These are phyloP conservation scores for Wilhelminamyces savonicus DNA, from an alignment of 805 yeast species.

Conservation along the genomic window DNA sequence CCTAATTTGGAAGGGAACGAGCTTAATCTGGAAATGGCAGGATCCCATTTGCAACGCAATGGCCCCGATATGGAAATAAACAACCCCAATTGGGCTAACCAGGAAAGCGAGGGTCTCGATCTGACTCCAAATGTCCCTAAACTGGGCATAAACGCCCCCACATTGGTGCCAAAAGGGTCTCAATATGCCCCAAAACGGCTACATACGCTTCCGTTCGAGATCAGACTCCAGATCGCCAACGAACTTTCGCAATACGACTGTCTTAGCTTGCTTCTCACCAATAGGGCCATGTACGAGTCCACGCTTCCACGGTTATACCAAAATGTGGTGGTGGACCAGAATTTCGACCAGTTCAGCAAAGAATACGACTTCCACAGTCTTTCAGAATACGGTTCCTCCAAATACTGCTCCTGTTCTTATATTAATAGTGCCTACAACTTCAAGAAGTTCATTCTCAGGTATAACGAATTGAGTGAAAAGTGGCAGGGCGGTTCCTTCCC, in stretches of 20 bases:
- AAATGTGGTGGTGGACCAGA: slow-evolving; percentile 31
- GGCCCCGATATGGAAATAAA: too few species aligned
- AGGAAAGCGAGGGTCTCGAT: too few species aligned
- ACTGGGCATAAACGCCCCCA: too few species aligned
- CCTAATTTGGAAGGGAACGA: too few species aligned
- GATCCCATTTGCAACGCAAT: too few species aligned
- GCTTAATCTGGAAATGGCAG: too few species aligned
- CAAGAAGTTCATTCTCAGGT: slow-evolving; percentile 24
- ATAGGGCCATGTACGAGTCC: slow-evolving; percentile 20
- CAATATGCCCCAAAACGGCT: too few species aligned
- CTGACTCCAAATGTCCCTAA: too few species aligned
- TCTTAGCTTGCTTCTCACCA: slow-evolving; percentile 22
- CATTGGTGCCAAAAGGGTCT: too few species aligned
- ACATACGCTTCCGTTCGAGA: slow-evolving; percentile 32
- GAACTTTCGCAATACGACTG: slow-evolving; percentile 34
- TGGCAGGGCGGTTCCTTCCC: slow-evolving; percentile 4
- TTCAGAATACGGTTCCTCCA: slow-evolving; percentile 1
- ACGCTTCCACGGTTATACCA: slow-evolving; percentile 32
- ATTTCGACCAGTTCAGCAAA: slow-evolving; percentile 26
- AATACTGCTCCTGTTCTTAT: slow-evolving; percentile 15
- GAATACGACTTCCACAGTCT: slow-evolving; percentile 8
- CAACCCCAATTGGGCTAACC: too few species aligned
- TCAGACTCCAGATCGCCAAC: slow-evolving; percentile 24
- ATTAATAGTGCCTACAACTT: slow-evolving; percentile 35
- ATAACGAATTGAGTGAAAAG: slow-evolving; percentile 3